A percentile compares a stretch with the other conserved stretches of the same genome.
Conservation (phyloP, 1,284 basidiomycete species). For the Volvariella volvacea region DNA sequence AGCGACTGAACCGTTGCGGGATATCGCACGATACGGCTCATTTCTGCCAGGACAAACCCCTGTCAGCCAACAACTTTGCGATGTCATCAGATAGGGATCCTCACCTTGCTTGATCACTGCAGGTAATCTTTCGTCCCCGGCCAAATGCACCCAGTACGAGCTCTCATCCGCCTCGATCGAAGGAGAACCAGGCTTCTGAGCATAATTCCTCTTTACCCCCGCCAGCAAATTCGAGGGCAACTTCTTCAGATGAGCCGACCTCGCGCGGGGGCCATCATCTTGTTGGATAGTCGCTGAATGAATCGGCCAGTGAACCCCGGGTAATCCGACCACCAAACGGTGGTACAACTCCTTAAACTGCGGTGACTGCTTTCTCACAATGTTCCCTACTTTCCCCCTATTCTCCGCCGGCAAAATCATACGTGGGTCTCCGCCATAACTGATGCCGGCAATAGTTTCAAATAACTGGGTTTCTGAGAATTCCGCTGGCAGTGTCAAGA, state of each 20-base stretch:
- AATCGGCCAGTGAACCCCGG: constrained; percentile 65
- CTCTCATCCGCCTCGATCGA: constrained; percentile 49
- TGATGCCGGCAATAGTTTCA: constrained; percentile 80
- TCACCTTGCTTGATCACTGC: constrained; percentile 56
- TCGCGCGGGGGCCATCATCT: constrained; percentile 58
- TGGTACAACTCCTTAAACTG: constrained; percentile 89
- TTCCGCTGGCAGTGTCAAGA: constrained; percentile 63
- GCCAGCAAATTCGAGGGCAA: constrained; percentile 64
- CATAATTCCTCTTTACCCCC: constrained; percentile 50
- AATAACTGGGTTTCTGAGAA: constrained; percentile 84
- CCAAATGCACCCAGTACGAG: constrained; percentile 72
- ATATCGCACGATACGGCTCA: constrained; percentile 70
- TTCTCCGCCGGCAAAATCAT: constrained; percentile 96
- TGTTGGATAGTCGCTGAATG: constrained; percentile 54
- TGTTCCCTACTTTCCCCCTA: constrained; percentile 89
- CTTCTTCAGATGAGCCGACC: constrained; percentile 69
- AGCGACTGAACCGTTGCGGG: constrained; percentile 81
- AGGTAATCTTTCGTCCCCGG: constrained; percentile 54
- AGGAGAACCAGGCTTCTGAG: constrained; percentile 13
- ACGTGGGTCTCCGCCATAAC: constrained; percentile 87
- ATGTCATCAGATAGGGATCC: constrained; percentile 1
- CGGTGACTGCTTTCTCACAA: constrained; percentile 75
- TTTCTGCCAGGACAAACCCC: constrained; percentile 38
- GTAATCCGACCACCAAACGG: constrained; percentile 68
- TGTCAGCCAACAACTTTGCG: too few species aligned